These are phyloP conservation scores for Dactylellina sp. DNA, from an alignment of 2,329 filamentous ascomycete species.

Conservation along the genomic window DNA sequence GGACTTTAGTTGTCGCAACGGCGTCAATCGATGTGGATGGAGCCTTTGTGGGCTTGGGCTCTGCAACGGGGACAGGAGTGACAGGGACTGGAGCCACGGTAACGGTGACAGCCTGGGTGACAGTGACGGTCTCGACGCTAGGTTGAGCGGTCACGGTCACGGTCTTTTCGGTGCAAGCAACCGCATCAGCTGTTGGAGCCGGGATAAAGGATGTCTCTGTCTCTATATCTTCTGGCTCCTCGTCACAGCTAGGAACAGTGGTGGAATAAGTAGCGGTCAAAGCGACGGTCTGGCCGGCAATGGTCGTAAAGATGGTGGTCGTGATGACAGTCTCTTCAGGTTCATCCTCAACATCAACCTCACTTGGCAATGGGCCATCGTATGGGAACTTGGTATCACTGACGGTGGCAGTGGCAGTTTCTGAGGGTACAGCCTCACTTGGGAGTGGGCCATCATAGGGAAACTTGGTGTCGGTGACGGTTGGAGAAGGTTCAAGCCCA, in stretches of 20 bases:
- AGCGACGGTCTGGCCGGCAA: constrained; percentile 50
- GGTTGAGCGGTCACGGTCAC: constrained; percentile 10
- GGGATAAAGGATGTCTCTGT: constrained; percentile 21
- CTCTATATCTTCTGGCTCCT: constrained; percentile 24
- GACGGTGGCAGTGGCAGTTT: no score
- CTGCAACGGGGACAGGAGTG: neutral
- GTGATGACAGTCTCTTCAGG: constrained; percentile 15
- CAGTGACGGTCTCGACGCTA: constrained; percentile 26
- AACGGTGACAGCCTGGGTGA: constrained; percentile 30
- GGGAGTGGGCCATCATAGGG: constrained; percentile 1
- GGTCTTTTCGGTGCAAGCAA: constrained; percentile 14
- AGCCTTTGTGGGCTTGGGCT: neutral
- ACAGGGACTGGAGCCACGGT: constrained; percentile 20
- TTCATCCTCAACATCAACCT: constrained; percentile 21
- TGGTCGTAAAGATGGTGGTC: constrained; percentile 44
- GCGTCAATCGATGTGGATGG: constrained; percentile 16
- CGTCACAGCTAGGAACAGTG: constrained; percentile 36
- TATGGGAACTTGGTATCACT: no score
- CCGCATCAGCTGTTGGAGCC: constrained; percentile 17
- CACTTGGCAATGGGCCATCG: no score
- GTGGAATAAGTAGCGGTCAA: constrained; percentile 46
- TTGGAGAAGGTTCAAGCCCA: constrained; percentile 16
- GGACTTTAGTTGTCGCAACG: constrained; percentile 6
- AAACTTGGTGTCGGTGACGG: constrained; percentile 31
- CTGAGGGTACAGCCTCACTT: no score